A percentile compares a stretch with the other conserved stretches of the same genome.
phyloP scores from a whole-genome alignment of 176 grass and related monocot species.

The Juncus effusus region DNA sequence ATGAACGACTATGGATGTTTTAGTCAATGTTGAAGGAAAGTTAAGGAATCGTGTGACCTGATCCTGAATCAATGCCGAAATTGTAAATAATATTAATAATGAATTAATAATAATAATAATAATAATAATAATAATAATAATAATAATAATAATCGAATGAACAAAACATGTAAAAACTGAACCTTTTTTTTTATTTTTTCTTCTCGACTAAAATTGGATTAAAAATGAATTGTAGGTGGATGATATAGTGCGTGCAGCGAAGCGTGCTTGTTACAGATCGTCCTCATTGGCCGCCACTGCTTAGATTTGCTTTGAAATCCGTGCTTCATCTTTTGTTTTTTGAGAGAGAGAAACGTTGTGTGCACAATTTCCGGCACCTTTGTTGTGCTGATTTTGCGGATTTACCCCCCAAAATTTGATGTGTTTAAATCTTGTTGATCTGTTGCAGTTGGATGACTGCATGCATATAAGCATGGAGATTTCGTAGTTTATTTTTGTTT shows the following conservation, averaged over 20 bases:
- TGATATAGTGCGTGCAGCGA: slow-evolving; percentile 83
- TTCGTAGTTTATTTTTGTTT: neutral
- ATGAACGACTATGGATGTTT: neutral
- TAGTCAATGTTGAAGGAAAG: neutral
- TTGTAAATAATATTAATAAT: too few species aligned
- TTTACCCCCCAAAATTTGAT: slow-evolving; percentile 9
- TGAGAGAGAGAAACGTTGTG: slow-evolving; percentile 21
- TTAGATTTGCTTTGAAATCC: slow-evolving; percentile 26
- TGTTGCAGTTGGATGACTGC: slow-evolving; percentile 36
- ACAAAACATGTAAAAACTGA: too few species aligned
- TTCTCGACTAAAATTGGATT: too few species aligned
- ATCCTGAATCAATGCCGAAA: neutral
- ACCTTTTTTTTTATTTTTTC: too few species aligned
- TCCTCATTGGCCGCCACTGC: slow-evolving; percentile 70
- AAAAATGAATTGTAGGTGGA: slow-evolving; percentile 46
- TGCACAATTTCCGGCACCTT: slow-evolving; percentile 3
- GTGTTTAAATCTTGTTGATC: slow-evolving; percentile 24
- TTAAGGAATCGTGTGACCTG: neutral
- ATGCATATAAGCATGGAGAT: neutral
- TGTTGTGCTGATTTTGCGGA: slow-evolving; percentile 15
- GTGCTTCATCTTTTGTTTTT: slow-evolving; percentile 3
- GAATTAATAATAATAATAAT: too few species aligned
- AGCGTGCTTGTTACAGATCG: slow-evolving; percentile 78
- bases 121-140: too few species aligned
- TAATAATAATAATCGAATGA: too few species aligned